Conservation (phyloP, 768 basidiomycete species). For the Boletus fagicola region DNA sequence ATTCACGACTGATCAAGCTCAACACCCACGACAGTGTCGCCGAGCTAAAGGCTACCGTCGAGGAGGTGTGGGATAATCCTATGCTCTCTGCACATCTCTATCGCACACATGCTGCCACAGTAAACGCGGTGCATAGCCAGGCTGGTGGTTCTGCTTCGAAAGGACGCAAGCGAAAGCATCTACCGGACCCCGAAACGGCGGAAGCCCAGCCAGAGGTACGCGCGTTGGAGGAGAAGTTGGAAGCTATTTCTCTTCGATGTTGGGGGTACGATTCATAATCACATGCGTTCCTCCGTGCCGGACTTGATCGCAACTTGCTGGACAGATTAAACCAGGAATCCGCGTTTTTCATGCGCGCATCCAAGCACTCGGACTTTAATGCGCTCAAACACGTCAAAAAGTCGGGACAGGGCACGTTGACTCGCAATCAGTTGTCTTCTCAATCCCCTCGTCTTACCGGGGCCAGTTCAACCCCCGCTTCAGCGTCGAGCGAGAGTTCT, state of each 20-base stretch:
- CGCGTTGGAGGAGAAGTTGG: conserved; percentile 50
- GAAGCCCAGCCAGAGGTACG: conserved; percentile 46
- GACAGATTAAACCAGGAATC: conserved; percentile 52
- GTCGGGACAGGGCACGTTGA: conserved; percentile 35
- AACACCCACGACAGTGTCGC: conserved; percentile 42
- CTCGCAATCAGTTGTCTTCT: not conserved
- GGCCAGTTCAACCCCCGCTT: not conserved
- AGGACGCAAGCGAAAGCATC: conserved; percentile 38
- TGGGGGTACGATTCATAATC: conserved; percentile 52
- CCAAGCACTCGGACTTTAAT: conserved; percentile 68
- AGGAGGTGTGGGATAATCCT: conserved; percentile 53
- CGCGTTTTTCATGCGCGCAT: conserved; percentile 58
- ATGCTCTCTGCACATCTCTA: conserved; percentile 54
- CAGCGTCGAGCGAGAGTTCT: not conserved
- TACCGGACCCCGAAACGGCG: conserved; percentile 15
- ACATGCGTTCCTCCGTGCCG: not conserved
- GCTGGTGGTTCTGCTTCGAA: conserved; percentile 30
- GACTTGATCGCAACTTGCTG: conserved; percentile 1
- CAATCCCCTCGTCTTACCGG: not conserved
- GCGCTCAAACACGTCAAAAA: conserved; percentile 37
- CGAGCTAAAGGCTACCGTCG: conserved; percentile 46
- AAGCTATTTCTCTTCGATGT: conserved; percentile 49
- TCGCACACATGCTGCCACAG: conserved; percentile 49
- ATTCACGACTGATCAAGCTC: not conserved
- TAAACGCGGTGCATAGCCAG: conserved; percentile 37